Conservation (phyloP, 106 monocot genomes). For the Amphibolis antarctica region DNA sequence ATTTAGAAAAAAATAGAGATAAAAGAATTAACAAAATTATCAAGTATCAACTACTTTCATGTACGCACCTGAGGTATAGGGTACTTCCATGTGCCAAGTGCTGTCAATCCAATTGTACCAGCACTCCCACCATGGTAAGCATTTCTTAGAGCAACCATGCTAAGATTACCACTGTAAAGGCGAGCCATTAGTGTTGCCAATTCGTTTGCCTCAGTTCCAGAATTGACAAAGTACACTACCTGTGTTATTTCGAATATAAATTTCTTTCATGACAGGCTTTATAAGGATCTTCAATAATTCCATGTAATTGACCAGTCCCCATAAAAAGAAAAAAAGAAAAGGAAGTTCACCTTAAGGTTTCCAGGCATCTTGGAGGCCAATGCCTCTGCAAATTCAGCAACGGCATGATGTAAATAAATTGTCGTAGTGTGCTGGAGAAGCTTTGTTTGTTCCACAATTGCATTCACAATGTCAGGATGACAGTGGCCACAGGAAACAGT, state of each 20-base stretch:
- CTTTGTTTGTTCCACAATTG: conserved; percentile 68
- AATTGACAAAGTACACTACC: conserved; percentile 99
- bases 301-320: not conserved
- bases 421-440: conserved; percentile 92
- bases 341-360: conserved; percentile 57
- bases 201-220: conserved; percentile 99
- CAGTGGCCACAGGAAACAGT: conserved; percentile 97
- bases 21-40: not conserved
- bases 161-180: conserved; percentile 79
- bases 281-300: too few species aligned
- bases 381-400: conserved; percentile 91
- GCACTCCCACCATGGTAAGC: conserved; percentile 98
- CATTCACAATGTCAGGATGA: conserved; percentile 85
- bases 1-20: too few species aligned
- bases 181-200: conserved; percentile 94
- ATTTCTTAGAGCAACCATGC: conserved; percentile 93
- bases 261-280: too few species aligned
- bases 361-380: conserved; percentile 96
- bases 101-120: conserved; percentile 82
- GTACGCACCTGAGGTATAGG: conserved; percentile 80
- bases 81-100: conserved; percentile 90
- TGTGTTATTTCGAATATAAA: conserved; percentile 21
- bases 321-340: not conserved
- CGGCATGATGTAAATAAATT: conserved; percentile 88
- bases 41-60: not conserved